A percentile compares a stretch with the other conserved stretches of the same genome.
Evolutionary conservation across 2,329 filamentous ascomycete genomes (phyloP).

Genomic region (Alternaria viburni): DNA sequence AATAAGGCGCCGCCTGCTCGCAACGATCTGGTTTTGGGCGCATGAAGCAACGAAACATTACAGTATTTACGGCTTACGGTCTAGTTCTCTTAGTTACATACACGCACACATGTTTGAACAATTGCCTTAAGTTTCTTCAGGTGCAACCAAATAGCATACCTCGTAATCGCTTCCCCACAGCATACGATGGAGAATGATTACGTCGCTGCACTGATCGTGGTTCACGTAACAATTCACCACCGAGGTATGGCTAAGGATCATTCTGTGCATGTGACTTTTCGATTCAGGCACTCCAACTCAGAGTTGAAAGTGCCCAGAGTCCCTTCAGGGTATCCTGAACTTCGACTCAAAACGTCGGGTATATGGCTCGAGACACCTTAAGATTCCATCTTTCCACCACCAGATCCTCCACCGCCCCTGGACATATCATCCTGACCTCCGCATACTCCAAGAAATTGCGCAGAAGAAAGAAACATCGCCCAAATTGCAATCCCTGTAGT

Average conservation of each 20-base stretch:
- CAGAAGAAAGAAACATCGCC: constrained; percentile 1
- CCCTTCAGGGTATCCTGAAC: not conserved
- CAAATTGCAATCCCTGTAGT: not conserved
- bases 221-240: not conserved
- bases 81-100: too few species aligned
- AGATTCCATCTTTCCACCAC: not conserved
- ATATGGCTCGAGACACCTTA: constrained; percentile 5
- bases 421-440: not conserved
- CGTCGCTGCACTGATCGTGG: not conserved
- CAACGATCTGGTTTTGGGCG: too few species aligned
- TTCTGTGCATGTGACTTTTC: not conserved
- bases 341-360: constrained; percentile 7
- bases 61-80: too few species aligned
- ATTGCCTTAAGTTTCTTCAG: not conserved
- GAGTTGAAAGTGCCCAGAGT: not conserved
- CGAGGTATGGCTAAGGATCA: not conserved
- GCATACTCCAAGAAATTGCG: not conserved
- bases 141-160: constrained; percentile 2
- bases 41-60: too few species aligned
- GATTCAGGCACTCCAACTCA: not conserved
- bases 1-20: too few species aligned
- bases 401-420: not conserved
- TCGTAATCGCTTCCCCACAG: constrained; percentile 12
- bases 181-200: not conserved
- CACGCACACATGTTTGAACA: too few species aligned